Percentiles rank a stretch among this genome's conserved stretches.
phyloP scores from a whole-genome alignment of 345 rosid genomes.

The Rubroshorea leprosula region DNA sequence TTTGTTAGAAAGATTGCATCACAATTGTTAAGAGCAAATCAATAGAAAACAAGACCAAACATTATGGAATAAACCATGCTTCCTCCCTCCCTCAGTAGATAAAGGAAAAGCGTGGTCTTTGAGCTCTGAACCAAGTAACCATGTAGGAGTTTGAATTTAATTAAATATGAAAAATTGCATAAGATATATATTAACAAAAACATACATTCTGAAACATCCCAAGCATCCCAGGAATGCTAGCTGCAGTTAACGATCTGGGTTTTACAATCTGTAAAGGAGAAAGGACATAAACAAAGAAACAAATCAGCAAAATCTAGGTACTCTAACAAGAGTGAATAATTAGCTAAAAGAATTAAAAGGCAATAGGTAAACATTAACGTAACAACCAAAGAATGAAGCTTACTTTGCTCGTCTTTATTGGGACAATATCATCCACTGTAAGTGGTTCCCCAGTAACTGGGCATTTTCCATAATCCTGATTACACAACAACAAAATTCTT shows the following conservation, averaged over 20 bases:
- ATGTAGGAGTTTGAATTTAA: not conserved
- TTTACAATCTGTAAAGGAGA: slow-evolving; percentile 63
- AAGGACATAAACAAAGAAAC: not conserved
- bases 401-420: slow-evolving; percentile 74
- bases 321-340: not conserved
- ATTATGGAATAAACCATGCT: too few species aligned
- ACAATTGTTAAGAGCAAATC: too few species aligned
- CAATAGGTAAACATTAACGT: not conserved
- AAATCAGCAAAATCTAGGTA: not conserved
- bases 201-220: slow-evolving; percentile 91
- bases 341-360: not conserved
- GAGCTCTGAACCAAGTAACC: too few species aligned
- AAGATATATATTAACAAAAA: not conserved
- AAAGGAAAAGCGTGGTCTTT: too few species aligned
- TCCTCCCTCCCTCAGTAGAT: too few species aligned
- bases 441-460: slow-evolving; percentile 81
- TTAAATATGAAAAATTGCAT: not conserved
- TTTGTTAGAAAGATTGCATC: not conserved
- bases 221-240: slow-evolving; percentile 97
- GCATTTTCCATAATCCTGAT: slow-evolving; percentile 85
- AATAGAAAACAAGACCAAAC: not conserved
- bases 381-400: slow-evolving; percentile 2
- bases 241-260: slow-evolving; percentile 81
- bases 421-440: slow-evolving; percentile 70
- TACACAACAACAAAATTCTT: not conserved